Percentiles rank a stretch among this genome's conserved stretches.
These are phyloP conservation scores for Trichomonascaceae sp. DNA, from an alignment of 1,139 yeast species.

Conservation along the genomic window DNA sequence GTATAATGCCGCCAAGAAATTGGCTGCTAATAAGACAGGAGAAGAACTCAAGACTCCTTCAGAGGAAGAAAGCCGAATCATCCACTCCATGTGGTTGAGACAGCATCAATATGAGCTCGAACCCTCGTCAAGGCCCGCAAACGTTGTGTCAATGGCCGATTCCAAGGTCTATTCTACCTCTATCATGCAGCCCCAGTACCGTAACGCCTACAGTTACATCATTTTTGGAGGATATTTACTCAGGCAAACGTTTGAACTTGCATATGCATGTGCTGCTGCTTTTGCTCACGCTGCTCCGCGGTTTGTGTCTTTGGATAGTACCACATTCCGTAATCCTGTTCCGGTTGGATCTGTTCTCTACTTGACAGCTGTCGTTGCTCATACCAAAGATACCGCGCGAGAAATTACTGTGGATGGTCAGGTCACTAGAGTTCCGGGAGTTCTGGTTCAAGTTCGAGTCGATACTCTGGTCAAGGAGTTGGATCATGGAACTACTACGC, in stretches of 20 bases:
- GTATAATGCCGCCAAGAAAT: constrained; percentile 76
- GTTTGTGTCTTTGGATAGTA: constrained; percentile 82
- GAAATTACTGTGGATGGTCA: constrained; percentile 15
- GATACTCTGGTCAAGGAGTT: constrained; percentile 70
- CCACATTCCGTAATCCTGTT: constrained; percentile 87
- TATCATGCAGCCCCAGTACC: constrained; percentile 93
- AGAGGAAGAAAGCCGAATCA: constrained; percentile 60
- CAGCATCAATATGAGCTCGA: constrained; percentile 20
- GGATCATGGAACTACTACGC: constrained; percentile 53
- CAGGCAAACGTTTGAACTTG: constrained; percentile 88
- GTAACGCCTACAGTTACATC: constrained; percentile 91
- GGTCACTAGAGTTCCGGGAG: constrained; percentile 68
- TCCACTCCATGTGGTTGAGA: constrained; percentile 64
- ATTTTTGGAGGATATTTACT: constrained; percentile 89
- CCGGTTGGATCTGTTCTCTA: constrained; percentile 89
- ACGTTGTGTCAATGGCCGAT: constrained; percentile 57
- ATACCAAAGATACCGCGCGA: constrained; percentile 44
- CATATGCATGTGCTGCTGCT: constrained; percentile 87
- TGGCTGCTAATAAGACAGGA: constrained; percentile 59
- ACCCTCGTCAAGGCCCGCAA: constrained; percentile 35
- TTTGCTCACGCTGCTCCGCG: constrained; percentile 79
- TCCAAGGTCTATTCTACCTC: constrained; percentile 66
- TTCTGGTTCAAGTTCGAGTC: constrained; percentile 81
- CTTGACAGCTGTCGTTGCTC: constrained; percentile 74
- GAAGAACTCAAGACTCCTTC: constrained; percentile 54